Evolutionary conservation across 2,329 filamentous ascomycete species (phyloP), one percentile per base, ranked within the genome.

Genomic region (Fusarium xylarioides): DNA sequence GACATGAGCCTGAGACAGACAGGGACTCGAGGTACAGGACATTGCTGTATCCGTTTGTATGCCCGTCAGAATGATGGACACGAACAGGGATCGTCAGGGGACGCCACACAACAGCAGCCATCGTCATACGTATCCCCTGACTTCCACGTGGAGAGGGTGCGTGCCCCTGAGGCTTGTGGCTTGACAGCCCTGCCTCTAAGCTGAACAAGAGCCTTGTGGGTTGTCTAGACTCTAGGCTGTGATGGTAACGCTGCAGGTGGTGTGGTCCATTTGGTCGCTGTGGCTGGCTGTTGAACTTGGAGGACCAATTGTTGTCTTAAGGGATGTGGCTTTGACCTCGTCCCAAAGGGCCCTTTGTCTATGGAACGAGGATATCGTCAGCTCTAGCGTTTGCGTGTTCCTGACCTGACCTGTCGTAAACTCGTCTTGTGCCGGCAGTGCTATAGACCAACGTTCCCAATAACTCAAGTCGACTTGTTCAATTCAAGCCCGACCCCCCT

Each of bases 71-170:
- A 54, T 57, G 46, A 66, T 60, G 60, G 63, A 23, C 66, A 64
- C 66, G 58, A 74, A 71, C 71, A 55, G 38, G 63, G 71, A 73
- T 74, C 71, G 67, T 65, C 71, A 73, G 71, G 70, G 70, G 71
- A 74, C 71, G 71, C 67, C 71, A 74, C 67, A 61, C 46, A 59
- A 58, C 54, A 67, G 30, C 30, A 37, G 47, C 63, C 53, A 67
- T 66, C 61, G 44, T 58, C 63, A 71, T 57, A 52, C 37, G 49
- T 28, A 30, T 58, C 71, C 71, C 71, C 63, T 71, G 71, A 56
- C 42, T 52, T 68, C 71, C 71, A 73, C 71, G 71, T 73, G 71
- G 71, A 47, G 32, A 43, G 40, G 37, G 52, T 69, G 49, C 57
- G 55, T 59, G 54, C 54, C 71, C 71, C 58, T 71, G 70, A 35